Evolutionary conservation across 1,284 basidiomycete species (phyloP), one percentile per base, ranked within the genome.

Genomic region (Rhodotorula sp.): DNA sequence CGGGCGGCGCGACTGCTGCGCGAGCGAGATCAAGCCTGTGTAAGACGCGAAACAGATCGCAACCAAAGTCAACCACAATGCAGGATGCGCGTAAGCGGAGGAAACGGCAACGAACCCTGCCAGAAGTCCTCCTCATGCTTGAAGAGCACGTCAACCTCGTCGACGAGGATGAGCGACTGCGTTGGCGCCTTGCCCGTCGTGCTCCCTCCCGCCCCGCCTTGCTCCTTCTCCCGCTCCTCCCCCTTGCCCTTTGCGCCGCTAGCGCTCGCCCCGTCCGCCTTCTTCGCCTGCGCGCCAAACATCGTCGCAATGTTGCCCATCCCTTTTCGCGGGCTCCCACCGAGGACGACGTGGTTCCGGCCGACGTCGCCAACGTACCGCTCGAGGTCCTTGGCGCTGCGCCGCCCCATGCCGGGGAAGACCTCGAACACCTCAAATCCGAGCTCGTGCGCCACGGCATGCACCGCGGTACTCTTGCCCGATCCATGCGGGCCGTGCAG

Each of bases 381-480:
- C 66, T 91, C 87, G 69, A 99, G 83, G 73, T 89, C 91, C 48
- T 88, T 85, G 4, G 91, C 92, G 57, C 88, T 91, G 34, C 97
- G 87, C 79, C 87, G 90, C 36, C 92, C 92, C 70, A 95, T 89
- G 8, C 97, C 97, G n/a, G 97, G 91, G 82, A 94, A 92, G 17
- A 99, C 92, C 81, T 99, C 97, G 79, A 99, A 97, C 21, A 99
- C 89, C 64, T 97, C 92, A 90, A 91, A 99, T 9, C 91, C 93
- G 32, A 99, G 85, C 81, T 98, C 93, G 56, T 90, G 87, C 6
- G 95, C 93, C 75, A 94, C 95, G 0, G 95, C 94, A 80, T 97
- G 92, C 0, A 97, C 90, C 12, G 93, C 88, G 0, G 93, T 90
- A 8, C 94, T 94, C 83, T 99, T 99, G 37, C 97, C 97, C 59